Percentiles rank a stretch among this genome's conserved stretches.
Conservation (phyloP, 202 grass and related monocot species). For the Thinopyrum obtusiflorum region DNA sequence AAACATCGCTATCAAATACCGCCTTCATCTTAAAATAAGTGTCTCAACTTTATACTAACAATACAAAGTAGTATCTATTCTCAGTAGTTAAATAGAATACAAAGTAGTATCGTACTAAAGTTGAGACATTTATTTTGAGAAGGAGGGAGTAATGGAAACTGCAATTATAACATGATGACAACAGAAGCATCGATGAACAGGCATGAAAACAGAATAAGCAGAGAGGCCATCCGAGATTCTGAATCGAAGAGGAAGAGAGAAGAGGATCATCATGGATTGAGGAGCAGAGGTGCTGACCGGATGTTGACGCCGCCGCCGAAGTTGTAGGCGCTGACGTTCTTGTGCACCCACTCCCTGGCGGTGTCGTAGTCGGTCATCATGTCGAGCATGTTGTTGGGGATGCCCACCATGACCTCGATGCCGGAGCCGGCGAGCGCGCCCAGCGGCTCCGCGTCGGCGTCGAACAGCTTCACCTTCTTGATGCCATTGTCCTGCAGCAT, state of each 20-base stretch:
- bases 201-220: background rate
- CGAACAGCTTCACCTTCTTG: conserved; percentile 88
- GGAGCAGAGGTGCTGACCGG: conserved; percentile 33
- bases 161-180: background rate
- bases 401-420: conserved; percentile 78
- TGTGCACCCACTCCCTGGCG: conserved; percentile 78
- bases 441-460: conserved; percentile 63
- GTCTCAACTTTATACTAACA: too few relatives aligned
- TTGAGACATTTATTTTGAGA: too few relatives aligned
- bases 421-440: conserved; percentile 57
- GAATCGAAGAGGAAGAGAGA: background rate
- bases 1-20: background rate
- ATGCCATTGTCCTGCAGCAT: conserved; percentile 86
- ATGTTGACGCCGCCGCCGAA: conserved; percentile 83
- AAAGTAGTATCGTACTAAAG: too few relatives aligned
- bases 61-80: too few relatives aligned
- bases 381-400: conserved; percentile 79
- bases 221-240: background rate
- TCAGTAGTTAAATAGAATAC: too few relatives aligned
- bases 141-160: background rate
- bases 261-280: background rate
- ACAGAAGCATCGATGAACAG: background rate
- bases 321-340: conserved; percentile 68
- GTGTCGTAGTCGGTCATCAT: conserved; percentile 74
- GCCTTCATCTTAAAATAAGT: too few relatives aligned